Base-by-base conservation (phyloP, 139 green algal genomes). In the Chlamydomonas schloesseri region DNA sequence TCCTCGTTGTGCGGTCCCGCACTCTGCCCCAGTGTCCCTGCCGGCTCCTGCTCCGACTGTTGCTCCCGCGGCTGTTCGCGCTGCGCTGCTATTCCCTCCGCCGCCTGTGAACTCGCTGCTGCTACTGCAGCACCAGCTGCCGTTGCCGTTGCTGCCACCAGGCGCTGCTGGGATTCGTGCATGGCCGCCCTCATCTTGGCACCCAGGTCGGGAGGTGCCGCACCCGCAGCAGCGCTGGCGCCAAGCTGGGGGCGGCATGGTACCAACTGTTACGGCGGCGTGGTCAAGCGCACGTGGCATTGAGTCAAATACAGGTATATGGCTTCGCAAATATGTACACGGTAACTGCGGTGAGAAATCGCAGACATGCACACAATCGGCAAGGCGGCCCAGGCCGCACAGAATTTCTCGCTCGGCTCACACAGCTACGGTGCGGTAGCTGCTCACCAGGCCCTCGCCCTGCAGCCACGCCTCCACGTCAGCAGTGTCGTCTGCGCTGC, bases 121-220 rank as follows among this genome's bases (percentile, higher is more conserved):
- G 42, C 42, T 5, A 8, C 42, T 50, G 42, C 42, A 5, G 42
- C 42, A 13, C 42, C n/a, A 13, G 42, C 42, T 88, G 82, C 26
- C 42, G 42, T 23, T 37, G 17, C 31, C 31, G 13, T 26, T 28
- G 73, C 75, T 37, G 62, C 72, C 42, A 50, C 6, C 42, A 50
- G 42, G 42, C 21, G 31, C 46, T 33, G 88, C 69, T 0, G 83
- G 72, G 23, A 47, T 4, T 82, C 37, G 55, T n/a, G 55, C 81
- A 96, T 81, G 0, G 93, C 93, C 23, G 87, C 84, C 17, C 74
- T 47, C 89, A 96, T 94, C 36, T 94, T 87, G 18, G 64, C 82
- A 0, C 93, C 93, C 24, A 96, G 81, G 77, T 95, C 88, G 1
- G 78, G 70, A 17, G 68, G 31, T 15, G 33, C 11, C 5, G 33